A percentile compares a stretch with the other conserved stretches of the same genome.
phyloP scores from a whole-genome alignment of 805 yeast genomes.

The Starmerella kuoi region DNA sequence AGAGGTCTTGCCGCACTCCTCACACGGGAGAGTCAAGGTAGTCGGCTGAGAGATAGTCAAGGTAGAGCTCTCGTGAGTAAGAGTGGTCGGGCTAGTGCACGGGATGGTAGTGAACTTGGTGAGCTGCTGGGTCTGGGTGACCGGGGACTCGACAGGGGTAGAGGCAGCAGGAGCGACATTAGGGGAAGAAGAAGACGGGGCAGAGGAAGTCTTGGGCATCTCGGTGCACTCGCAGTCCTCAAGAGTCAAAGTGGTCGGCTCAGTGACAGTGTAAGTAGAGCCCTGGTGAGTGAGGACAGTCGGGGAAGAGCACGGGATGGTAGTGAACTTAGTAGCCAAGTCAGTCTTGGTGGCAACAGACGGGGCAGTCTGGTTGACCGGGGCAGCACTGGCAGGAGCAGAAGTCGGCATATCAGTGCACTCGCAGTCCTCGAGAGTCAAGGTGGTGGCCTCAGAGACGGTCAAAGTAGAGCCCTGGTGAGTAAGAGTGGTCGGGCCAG shows the following conservation, averaged over 20 bases:
- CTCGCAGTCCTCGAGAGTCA: constrained; percentile 49
- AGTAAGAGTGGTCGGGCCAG: neutral
- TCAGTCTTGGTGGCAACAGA: neutral
- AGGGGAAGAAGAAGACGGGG: neutral
- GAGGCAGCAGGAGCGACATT: constrained; percentile 1
- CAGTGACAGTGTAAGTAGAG: constrained; percentile 24
- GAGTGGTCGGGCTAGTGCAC: neutral
- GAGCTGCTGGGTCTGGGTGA: neutral
- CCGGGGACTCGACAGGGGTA: neutral
- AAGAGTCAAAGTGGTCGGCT: constrained; percentile 13
- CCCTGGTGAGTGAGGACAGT: neutral
- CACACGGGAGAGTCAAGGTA: constrained; percentile 29
- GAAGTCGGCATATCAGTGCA: constrained; percentile 59
- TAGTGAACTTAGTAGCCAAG: neutral
- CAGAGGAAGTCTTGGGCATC: neutral
- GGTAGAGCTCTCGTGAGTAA: constrained; percentile 7
- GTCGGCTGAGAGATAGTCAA: constrained; percentile 23
- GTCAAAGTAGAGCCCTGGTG: constrained; percentile 19
- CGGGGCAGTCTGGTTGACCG: too few species aligned
- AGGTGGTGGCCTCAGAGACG: constrained; percentile 38
- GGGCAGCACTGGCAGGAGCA: constrained; percentile 36
- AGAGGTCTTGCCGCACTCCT: neutral
- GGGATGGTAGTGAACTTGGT: neutral
- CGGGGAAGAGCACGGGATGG: neutral
- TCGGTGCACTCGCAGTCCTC: constrained; percentile 29